Evolutionary conservation across 371 early-diverging fungal species (phyloP).

Genomic region (Rhizopus stolonifer): DNA sequence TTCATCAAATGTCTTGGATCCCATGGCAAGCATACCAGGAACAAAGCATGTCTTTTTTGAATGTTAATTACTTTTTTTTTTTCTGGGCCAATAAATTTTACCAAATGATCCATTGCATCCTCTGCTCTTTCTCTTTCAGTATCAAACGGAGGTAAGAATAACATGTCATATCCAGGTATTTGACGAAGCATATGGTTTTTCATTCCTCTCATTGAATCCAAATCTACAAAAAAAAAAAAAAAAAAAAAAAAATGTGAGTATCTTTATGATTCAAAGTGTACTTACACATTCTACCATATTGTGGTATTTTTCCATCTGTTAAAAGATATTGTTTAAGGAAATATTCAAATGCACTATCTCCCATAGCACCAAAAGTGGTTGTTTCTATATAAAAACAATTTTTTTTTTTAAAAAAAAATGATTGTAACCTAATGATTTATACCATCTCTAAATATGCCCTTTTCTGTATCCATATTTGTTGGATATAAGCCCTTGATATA

Average conservation of each 20-base stretch:
- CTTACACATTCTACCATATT: constrained; percentile 60
- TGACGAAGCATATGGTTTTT: constrained; percentile 51
- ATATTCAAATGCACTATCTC: constrained; percentile 63
- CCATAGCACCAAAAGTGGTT: constrained; percentile 51
- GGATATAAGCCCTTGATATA: constrained; percentile 63
- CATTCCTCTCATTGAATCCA: constrained; percentile 46
- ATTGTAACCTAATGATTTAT: not conserved
- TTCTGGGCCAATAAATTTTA: constrained; percentile 7
- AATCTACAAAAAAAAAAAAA: constrained; percentile 30
- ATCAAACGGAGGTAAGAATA: constrained; percentile 43
- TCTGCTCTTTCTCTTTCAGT: constrained; percentile 22
- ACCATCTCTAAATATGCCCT: constrained; percentile 43
- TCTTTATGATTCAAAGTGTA: not conserved
- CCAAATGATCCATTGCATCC: constrained; percentile 56
- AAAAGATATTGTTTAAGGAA: constrained; percentile 71
- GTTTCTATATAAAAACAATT: constrained; percentile 17
- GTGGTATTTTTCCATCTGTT: constrained; percentile 48
- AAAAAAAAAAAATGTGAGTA: too few species aligned
- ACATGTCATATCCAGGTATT: constrained; percentile 42
- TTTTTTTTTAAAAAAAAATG: not conserved
- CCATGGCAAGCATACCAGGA: constrained; percentile 67
- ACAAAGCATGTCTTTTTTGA: constrained; percentile 57
- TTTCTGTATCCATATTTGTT: constrained; percentile 29
- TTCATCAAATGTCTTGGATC: constrained; percentile 45
- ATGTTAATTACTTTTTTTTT: not conserved